phyloP scores from a whole-genome alignment of 2,329 filamentous ascomycete species.

The Ceratocystiopsis brevicomis region DNA sequence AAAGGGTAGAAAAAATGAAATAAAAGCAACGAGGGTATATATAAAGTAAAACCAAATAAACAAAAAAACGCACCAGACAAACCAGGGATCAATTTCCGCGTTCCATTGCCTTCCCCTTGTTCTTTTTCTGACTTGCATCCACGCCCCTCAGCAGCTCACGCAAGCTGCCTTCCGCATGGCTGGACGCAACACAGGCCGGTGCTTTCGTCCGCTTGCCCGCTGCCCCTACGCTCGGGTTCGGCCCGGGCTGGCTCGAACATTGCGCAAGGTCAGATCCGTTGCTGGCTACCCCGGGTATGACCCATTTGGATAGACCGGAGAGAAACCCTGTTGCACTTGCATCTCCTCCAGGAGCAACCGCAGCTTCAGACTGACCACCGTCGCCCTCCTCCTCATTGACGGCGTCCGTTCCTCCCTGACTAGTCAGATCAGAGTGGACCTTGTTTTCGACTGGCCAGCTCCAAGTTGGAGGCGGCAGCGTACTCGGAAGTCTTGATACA shows the following conservation, averaged over 20 bases:
- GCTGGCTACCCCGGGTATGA: conserved; percentile 22
- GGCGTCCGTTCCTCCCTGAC: too few species aligned
- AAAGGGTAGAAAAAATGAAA: neutral
- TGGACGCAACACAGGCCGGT: neutral
- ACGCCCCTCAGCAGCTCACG: conserved; percentile 29
- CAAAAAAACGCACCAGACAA: neutral
- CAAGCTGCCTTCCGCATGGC: conserved; percentile 37
- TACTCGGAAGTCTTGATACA: too few species aligned
- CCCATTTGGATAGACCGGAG: conserved; percentile 24
- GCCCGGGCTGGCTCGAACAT: neutral
- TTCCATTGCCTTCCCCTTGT: conserved; percentile 12
- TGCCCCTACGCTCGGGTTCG: neutral
- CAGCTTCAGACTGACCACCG: too few species aligned
- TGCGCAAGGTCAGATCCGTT: conserved; percentile 9
- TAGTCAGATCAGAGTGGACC: too few species aligned
- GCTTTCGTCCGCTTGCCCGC: too few species aligned
- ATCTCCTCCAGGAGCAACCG: conserved; percentile 1
- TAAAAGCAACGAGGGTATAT: neutral
- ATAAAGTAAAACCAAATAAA: neutral
- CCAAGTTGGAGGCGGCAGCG: too few species aligned
- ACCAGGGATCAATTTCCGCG: too few species aligned
- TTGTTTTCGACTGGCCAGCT: too few species aligned
- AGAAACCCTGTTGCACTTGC: conserved; percentile 13
- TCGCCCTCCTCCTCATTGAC: too few species aligned
- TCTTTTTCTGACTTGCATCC: conserved; percentile 9